A percentile compares a stretch with the other conserved stretches of the same genome.
phyloP scores from a whole-genome alignment of 495 filamentous ascomycete genomes.

The Stereocaulon alpinum region DNA sequence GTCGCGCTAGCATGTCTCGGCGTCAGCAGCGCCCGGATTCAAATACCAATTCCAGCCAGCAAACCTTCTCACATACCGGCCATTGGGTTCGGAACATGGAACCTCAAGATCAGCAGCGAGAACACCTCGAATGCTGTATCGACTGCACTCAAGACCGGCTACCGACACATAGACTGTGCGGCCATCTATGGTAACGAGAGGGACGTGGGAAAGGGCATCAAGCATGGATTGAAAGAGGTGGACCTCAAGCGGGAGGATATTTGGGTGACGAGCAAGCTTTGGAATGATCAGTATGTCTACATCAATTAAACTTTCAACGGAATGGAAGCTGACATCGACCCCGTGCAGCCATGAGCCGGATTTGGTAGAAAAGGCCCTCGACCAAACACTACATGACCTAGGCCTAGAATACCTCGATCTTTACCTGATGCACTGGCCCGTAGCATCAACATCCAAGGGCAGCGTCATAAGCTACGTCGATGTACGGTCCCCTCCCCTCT shows the following conservation, averaged over 20 bases:
- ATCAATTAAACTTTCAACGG: no score
- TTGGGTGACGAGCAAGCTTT: constrained; percentile 70
- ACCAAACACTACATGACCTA: constrained; percentile 46
- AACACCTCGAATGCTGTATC: constrained; percentile 35
- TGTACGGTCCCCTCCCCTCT: constrained; percentile 11
- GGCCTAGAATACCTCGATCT: constrained; percentile 59
- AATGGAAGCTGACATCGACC: background rate
- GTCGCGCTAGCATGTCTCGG: background rate
- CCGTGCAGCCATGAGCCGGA: constrained; percentile 33
- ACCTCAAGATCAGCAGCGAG: constrained; percentile 15
- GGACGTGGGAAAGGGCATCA: constrained; percentile 52
- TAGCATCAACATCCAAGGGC: constrained; percentile 15
- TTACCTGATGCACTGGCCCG: constrained; percentile 63
- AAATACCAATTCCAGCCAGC: constrained; percentile 2
- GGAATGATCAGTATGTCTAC: constrained; percentile 36
- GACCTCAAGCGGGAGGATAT: constrained; percentile 51
- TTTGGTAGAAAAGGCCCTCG: constrained; percentile 37
- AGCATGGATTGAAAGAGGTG: constrained; percentile 29
- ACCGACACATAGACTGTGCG: constrained; percentile 64
- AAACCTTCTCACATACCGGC: constrained; percentile 30
- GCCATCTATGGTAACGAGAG: constrained; percentile 57
- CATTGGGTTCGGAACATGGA: constrained; percentile 44
- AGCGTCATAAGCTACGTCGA: constrained; percentile 18
- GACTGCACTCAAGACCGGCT: constrained; percentile 50
- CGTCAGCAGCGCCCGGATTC: constrained; percentile 1